Evolutionary conservation across 2,329 filamentous ascomycete genomes (phyloP).

Genomic region (Aureobasidium sp.): DNA sequence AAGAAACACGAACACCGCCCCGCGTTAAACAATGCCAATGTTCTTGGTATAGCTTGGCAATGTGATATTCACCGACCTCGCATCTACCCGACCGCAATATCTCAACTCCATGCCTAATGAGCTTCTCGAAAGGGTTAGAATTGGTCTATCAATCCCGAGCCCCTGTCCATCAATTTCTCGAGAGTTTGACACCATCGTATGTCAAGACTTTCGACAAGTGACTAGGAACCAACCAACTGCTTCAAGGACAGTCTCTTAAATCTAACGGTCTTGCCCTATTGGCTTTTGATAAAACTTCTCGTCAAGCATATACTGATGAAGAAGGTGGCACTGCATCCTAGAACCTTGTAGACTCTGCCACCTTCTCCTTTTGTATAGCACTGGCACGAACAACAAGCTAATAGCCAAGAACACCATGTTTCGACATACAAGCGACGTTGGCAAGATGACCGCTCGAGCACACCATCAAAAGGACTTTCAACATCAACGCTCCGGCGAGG

Average conservation of each 20-base stretch:
- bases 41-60: slow-evolving; percentile 15
- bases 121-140: slow-evolving; percentile 6
- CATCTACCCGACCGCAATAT: not conserved
- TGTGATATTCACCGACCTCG: not conserved
- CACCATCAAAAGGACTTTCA: not conserved
- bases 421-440: not conserved
- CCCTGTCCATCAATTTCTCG: not conserved
- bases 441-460: not conserved
- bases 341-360: not conserved
- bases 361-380: slow-evolving; percentile 7
- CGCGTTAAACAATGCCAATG: slow-evolving; percentile 1
- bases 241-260: not conserved
- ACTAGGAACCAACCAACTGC: not conserved
- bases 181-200: not conserved
- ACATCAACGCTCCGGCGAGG: not conserved
- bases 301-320: not conserved
- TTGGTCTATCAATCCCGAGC: not conserved
- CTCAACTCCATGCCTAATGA: not conserved
- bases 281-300: not conserved
- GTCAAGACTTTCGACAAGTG: not conserved
- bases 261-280: not conserved
- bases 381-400: not conserved
- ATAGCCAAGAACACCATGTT: not conserved
- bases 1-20: not conserved
- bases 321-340: not conserved